Percentiles rank a stretch among this genome's conserved stretches.
These are phyloP conservation scores for Xerocomus spinulosus DNA, from an alignment of 768 basidiomycete species.

Conservation along the genomic window DNA sequence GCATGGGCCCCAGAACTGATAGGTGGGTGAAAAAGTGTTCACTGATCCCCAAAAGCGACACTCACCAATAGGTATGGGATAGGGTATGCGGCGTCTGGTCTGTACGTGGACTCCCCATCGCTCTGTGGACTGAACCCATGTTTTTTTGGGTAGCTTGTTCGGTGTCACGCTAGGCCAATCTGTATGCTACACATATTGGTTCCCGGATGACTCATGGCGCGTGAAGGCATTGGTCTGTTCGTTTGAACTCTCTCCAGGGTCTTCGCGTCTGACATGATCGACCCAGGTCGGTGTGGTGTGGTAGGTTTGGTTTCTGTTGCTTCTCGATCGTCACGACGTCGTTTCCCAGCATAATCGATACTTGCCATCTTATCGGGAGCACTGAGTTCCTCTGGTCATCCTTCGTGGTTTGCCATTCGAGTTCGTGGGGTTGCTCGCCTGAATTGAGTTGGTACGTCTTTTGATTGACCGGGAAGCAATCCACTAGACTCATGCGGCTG, in stretches of 20 bases:
- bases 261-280: not conserved
- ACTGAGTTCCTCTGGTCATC: not conserved
- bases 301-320: no score
- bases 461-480: no score
- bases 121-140: not conserved
- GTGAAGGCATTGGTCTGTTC: constrained; percentile 4
- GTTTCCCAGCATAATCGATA: constrained; percentile 5
- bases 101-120: constrained; percentile 1
- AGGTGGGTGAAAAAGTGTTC: constrained; percentile 2
- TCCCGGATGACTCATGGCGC: constrained; percentile 4
- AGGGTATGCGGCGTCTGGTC: constrained; percentile 2
- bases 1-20: constrained; percentile 1
- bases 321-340: no score
- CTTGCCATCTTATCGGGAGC: constrained; percentile 1
- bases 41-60: no score
- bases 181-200: constrained; percentile 8
- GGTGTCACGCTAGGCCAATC: constrained; percentile 11
- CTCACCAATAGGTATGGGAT: not conserved
- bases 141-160: constrained; percentile 7
- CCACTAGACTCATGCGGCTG: no score
- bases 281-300: not conserved
- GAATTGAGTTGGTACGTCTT: constrained; percentile 1
- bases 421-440: not conserved
- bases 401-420: constrained; percentile 3
- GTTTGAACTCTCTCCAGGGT: not conserved